Conservation (phyloP, 129 eudicot genomes). For the Helianthus annuus region DNA sequence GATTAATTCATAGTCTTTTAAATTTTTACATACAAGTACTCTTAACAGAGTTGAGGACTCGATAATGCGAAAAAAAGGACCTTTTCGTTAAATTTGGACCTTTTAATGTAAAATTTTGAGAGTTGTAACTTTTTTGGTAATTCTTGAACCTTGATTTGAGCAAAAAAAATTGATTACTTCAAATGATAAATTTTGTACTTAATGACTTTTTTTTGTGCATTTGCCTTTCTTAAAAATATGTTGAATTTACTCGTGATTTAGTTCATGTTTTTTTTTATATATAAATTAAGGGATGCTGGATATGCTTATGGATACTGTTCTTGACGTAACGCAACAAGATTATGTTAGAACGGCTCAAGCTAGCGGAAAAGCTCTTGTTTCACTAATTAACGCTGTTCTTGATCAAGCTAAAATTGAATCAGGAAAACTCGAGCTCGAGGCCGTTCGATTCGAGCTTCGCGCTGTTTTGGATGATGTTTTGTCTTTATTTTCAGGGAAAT, state of each 20-base stretch:
- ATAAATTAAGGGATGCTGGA: constrained; percentile 73
- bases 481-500: constrained; percentile 88
- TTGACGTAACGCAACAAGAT: constrained; percentile 91
- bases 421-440: constrained; percentile 93
- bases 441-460: constrained; percentile 69
- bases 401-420: constrained; percentile 98
- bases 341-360: constrained; percentile 92
- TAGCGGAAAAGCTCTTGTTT: constrained; percentile 91
- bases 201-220: too few species aligned
- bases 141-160: too few species aligned
- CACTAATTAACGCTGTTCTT: constrained; percentile 89
- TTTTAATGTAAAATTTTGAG: not conserved
- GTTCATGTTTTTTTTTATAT: not conserved
- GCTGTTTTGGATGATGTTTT: constrained; percentile 82
- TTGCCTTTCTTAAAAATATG: not conserved
- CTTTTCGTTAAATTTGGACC: not conserved
- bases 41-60: not conserved
- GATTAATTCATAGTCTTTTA: too few species aligned
- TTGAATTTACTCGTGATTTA: not conserved
- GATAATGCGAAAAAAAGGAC: not conserved
- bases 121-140: too few species aligned
- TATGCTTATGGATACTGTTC: constrained; percentile 84
- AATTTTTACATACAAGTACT: too few species aligned
- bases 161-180: too few species aligned
- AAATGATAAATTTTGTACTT: too few species aligned